Base-by-base conservation (phyloP, 148 eudicot species). In the Dianthus caryophyllus region DNA sequence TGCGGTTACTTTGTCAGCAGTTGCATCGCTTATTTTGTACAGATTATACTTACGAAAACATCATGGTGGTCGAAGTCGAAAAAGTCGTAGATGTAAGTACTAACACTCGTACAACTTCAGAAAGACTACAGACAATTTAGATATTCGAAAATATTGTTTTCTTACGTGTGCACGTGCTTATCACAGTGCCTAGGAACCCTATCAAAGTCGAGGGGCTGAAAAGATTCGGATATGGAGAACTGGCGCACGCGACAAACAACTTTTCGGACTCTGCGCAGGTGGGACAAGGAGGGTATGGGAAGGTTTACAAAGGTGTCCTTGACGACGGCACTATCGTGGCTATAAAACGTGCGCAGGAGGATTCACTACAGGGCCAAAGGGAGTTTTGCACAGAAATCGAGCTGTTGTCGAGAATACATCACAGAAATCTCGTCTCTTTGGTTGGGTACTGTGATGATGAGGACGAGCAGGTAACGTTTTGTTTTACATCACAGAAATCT, bases 271-370 rank as follows among this genome's bases (percentile, higher is more conserved):
- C 81, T 0, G 54, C 62, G 59, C 64, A 81, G 69, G 80, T 90
- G 46, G 96, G 96, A 21, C 83, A 83, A 79, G 97, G 97, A 71
- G 97, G 97, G 16, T 90, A 90, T 76, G 97, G 97, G 39, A 90
- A 82, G 77, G 96, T 90, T 15, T 85, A 85, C 47, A 82, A 71
- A 82, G 96, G 96, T 49, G 71, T 75, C 68, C 75, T 90, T 29
- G 79, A 70, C 48, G 79, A 87, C 69, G 90, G 88, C 24, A 73
- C 84, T 7, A 58, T 79, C 46, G 90, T 87, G 51, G 97, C 97
- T 38, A 81, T 90, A 48, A 90, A 90, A 46, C 96, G 96, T 8
- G 96, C 96, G 24, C 80, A 80, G 36, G 90, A 79, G 70, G 96
- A 90, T 56, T 90, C 96, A 21, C 67, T 90, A 54, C 96, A 90